Evolutionary conservation across 225 moss, liverwort and hornwort species (phyloP).

Genomic region (Ulota crispa): DNA sequence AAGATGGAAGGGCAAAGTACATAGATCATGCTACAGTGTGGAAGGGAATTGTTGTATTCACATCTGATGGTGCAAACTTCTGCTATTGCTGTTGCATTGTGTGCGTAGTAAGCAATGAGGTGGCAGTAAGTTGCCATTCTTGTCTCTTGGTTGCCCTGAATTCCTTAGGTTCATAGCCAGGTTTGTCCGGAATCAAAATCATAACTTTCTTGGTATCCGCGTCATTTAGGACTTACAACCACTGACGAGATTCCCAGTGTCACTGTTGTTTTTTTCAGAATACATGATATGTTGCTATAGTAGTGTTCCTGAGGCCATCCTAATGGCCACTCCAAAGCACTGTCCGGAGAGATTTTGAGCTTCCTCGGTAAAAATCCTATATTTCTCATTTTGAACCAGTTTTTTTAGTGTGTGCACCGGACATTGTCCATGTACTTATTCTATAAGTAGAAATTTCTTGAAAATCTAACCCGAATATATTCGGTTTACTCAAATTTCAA

Average conservation of each 20-base stretch:
- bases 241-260: not conserved
- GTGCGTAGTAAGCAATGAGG: constrained; percentile 1
- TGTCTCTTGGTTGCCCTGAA: not conserved
- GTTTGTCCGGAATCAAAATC: not conserved
- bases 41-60: not conserved
- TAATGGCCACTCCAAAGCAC: no score
- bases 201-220: not conserved
- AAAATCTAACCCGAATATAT: no score
- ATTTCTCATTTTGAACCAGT: no score
- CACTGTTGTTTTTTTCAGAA: accelerated
- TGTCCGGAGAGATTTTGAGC: no score
- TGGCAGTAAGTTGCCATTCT: constrained; percentile 10
- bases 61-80: not conserved
- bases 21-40: not conserved
- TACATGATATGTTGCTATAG: not conserved
- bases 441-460: no score
- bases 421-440: no score
- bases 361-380: no score
- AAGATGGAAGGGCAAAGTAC: not conserved
- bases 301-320: not conserved
- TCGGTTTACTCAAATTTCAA: no score
- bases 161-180: not conserved
- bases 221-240: not conserved
- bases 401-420: no score
- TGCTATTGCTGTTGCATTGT: not conserved